Conservation (phyloP, 768 basidiomycete genomes). For the Crepidotus variabilis region DNA sequence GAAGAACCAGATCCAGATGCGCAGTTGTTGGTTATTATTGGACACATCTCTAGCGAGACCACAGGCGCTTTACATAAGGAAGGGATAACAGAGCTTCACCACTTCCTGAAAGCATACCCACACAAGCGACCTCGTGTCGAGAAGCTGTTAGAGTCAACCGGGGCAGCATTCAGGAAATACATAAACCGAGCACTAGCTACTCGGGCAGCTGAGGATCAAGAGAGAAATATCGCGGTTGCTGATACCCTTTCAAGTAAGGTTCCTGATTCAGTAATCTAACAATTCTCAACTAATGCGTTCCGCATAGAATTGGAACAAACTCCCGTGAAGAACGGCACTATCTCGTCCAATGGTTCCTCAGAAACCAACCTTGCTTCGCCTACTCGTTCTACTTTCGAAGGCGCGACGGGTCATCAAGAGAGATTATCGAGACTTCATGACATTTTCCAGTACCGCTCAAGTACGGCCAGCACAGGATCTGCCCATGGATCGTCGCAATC, state of each 20-base stretch:
- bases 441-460: slow-evolving; percentile 80
- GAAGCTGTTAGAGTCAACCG: slow-evolving; percentile 85
- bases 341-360: slow-evolving; percentile 22
- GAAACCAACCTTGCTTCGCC: slow-evolving; percentile 23
- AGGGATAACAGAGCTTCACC: slow-evolving; percentile 91
- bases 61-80: slow-evolving; percentile 89
- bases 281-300: too few species aligned
- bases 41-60: slow-evolving; percentile 84
- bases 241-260: slow-evolving; percentile 75
- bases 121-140: slow-evolving; percentile 80
- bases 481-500: slow-evolving; percentile 31
- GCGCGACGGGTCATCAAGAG: slow-evolving; percentile 44
- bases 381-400: slow-evolving; percentile 15
- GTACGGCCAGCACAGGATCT: slow-evolving; percentile 49
- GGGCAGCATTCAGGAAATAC: slow-evolving; percentile 88
- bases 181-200: slow-evolving; percentile 85
- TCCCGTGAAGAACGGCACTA: slow-evolving; percentile 22
- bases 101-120: slow-evolving; percentile 89
- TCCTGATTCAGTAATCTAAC: background rate
- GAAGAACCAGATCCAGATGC: slow-evolving; percentile 88
- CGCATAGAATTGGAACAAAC: slow-evolving; percentile 61
- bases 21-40: slow-evolving; percentile 77
- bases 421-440: slow-evolving; percentile 73
- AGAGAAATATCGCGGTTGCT: slow-evolving; percentile 77
- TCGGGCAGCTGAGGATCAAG: slow-evolving; percentile 83